Evolutionary conservation across 116 monocot genomes (phyloP).

Genomic region (Zostera marina): DNA sequence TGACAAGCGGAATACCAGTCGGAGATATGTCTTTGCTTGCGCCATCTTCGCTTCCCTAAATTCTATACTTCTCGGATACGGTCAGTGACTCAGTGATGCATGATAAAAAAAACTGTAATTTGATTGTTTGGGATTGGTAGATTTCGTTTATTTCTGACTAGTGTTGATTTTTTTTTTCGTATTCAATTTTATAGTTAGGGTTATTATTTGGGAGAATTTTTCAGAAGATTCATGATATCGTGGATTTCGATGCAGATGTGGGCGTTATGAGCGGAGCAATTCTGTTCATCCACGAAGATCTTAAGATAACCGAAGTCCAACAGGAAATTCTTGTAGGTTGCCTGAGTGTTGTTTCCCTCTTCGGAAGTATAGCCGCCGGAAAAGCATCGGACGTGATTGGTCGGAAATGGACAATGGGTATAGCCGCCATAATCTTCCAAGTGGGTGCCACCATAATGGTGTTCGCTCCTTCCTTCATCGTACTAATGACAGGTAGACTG

Average conservation of each 20-base stretch:
- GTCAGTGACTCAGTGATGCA: background rate
- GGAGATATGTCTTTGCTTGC: background rate
- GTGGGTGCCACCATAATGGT: conserved; percentile 13
- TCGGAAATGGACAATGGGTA: conserved; percentile 12
- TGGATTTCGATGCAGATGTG: conserved; percentile 2
- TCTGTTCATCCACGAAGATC: conserved; percentile 16
- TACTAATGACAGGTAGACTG: conserved; percentile 13
- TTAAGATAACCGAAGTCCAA: conserved; percentile 9
- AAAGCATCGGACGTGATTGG: conserved; percentile 16
- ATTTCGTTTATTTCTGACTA: no score
- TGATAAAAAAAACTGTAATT: background rate
- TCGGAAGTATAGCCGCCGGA: conserved; percentile 12
- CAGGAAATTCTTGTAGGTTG: conserved; percentile 16
- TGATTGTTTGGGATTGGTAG: background rate
- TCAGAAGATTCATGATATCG: no score
- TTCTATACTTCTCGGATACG: background rate
- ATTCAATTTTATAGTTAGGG: no score
- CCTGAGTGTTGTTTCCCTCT: conserved; percentile 12
- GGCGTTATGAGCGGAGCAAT: conserved; percentile 20
- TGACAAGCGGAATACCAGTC: no score
- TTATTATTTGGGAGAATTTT: no score
- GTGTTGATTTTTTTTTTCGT: no score
- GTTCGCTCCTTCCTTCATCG: conserved; percentile 6
- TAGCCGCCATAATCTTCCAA: conserved; percentile 13
- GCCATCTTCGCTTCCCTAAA: background rate